Percentiles rank a stretch among this genome's conserved stretches.
Evolutionary conservation across 306 rosid species (phyloP).

Genomic region (Glycine soja): DNA sequence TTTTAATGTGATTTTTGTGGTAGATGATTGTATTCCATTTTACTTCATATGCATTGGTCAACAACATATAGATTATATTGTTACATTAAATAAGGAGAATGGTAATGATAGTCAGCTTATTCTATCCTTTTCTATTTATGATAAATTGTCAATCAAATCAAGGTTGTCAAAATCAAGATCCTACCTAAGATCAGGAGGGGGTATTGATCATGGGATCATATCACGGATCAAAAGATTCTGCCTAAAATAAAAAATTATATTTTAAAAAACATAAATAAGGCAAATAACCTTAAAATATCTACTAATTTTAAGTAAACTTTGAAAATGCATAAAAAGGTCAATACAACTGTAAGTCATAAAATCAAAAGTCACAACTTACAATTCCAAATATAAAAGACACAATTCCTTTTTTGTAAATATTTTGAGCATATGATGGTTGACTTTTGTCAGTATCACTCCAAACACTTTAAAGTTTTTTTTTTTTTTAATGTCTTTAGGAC

Average conservation of each 20-base stretch:
- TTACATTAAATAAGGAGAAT: conserved; percentile 28
- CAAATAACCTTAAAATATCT: neutral
- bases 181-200: neutral
- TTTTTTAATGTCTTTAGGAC: conserved; percentile 44
- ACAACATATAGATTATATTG: conserved; percentile 40
- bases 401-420: conserved; percentile 23
- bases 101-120: conserved; percentile 13
- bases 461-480: conserved; percentile 40
- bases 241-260: neutral
- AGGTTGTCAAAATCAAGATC: too few species aligned
- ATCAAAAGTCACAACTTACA: neutral
- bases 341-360: neutral
- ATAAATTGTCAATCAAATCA: conserved; percentile 34
- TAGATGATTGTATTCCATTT: conserved; percentile 38
- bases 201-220: neutral
- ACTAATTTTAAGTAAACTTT: neutral
- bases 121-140: conserved; percentile 28
- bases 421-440: conserved; percentile 51
- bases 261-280: neutral
- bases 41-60: conserved; percentile 28
- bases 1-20: conserved; percentile 12
- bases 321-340: neutral
- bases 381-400: neutral
- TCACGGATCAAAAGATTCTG: neutral
- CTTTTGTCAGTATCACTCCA: conserved; percentile 42